Conservation (phyloP, 345 rosid genomes). For the Chamaenerion angustifolium region DNA sequence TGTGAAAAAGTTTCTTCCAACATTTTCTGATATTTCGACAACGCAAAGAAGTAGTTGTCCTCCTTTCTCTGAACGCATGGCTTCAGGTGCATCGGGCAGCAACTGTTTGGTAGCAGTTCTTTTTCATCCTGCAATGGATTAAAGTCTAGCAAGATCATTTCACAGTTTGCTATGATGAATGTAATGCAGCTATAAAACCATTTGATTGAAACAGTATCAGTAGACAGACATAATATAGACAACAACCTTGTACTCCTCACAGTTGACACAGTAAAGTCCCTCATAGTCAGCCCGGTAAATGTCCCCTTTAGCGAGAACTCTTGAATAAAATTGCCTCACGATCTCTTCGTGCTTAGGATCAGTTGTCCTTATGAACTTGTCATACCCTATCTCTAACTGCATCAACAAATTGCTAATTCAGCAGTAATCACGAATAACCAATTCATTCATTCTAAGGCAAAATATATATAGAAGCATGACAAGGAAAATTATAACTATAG, state of each 20-base stretch:
- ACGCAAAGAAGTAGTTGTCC: constrained; percentile 83
- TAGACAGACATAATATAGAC: too few species aligned
- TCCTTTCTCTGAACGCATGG: constrained; percentile 77
- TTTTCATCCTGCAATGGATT: constrained; percentile 65
- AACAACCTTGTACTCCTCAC: constrained; percentile 87
- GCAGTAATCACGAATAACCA: too few species aligned
- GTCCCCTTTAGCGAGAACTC: constrained; percentile 73
- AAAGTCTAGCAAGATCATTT: too few species aligned
- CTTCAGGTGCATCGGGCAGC: constrained; percentile 73
- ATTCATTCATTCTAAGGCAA: too few species aligned
- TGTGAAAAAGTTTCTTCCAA: constrained; percentile 52
- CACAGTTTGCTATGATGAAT: too few species aligned
- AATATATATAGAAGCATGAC: too few species aligned
- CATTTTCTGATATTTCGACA: constrained; percentile 73
- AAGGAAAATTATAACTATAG: too few species aligned
- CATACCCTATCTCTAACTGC: constrained; percentile 70
- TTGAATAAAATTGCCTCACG: constrained; percentile 71
- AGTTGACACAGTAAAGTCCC: constrained; percentile 87
- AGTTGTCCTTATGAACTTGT: constrained; percentile 87
- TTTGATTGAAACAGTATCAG: too few species aligned
- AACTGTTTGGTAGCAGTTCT: constrained; percentile 55
- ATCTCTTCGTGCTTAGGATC: constrained; percentile 81
- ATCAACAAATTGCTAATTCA: constrained; percentile 7
- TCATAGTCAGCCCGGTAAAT: constrained; percentile 85
- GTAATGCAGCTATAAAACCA: too few species aligned